phyloP scores from a whole-genome alignment of 257 asterid species.

The Phtheirospermum japonicum region DNA sequence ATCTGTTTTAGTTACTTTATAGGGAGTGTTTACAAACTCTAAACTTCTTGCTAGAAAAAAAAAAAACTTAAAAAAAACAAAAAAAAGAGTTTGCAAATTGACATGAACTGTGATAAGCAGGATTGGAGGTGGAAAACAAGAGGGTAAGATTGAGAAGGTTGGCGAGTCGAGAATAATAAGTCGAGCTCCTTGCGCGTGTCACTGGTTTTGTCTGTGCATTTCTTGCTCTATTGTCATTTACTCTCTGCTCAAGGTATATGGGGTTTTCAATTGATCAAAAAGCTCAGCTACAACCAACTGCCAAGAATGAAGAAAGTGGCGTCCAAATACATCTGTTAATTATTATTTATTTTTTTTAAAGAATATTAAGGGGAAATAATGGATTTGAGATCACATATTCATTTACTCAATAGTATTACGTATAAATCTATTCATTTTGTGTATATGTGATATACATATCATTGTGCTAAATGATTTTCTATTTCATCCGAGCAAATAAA shows the following conservation, averaged over 20 bases:
- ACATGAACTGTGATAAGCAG: constrained; percentile 23
- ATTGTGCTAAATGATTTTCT: neutral
- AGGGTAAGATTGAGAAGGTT: constrained; percentile 22
- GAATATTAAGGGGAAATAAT: constrained; percentile 6
- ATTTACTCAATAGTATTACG: no score
- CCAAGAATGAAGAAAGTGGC: neutral
- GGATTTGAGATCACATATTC: neutral
- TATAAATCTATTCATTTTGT: neutral
- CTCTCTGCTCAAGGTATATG: constrained; percentile 51
- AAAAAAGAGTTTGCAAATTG: neutral
- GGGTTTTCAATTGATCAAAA: constrained; percentile 30
- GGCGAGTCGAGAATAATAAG: constrained; percentile 25
- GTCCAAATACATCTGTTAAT: neutral
- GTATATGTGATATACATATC: neutral
- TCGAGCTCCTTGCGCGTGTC: constrained; percentile 33
- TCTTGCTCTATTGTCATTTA: constrained; percentile 56
- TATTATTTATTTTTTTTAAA: neutral
- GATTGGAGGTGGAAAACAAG: constrained; percentile 22
- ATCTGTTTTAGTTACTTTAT: neutral
- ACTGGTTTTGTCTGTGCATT: constrained; percentile 56
- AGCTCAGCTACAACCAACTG: neutral
- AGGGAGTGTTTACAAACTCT: no score
- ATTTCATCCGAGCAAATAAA: neutral
- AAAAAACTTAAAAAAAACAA: no score
- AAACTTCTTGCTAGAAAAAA: no score